Conservation (phyloP, 192 early-diverging fungal genomes). For the Coemansia sp. region DNA sequence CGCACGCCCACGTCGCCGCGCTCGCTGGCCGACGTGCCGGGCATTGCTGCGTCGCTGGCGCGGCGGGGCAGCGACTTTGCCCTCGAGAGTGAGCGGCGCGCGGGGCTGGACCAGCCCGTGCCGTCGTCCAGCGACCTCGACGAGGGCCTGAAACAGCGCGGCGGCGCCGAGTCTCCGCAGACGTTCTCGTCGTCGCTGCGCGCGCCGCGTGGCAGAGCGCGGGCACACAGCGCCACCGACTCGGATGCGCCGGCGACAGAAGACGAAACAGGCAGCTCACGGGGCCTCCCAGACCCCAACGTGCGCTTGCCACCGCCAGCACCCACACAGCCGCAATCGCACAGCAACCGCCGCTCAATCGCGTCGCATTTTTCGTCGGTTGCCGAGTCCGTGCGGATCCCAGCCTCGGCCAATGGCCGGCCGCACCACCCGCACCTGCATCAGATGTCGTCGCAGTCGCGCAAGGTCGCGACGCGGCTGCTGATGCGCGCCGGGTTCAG, state of each 20-base stretch:
- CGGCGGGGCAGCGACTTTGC: slow-evolving; percentile 3
- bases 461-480: slow-evolving; percentile 39
- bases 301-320: not conserved
- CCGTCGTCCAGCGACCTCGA: slow-evolving; percentile 6
- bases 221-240: slow-evolving; percentile 14
- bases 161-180: slow-evolving; percentile 11
- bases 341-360: slow-evolving; percentile 17
- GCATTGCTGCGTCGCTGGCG: not conserved
- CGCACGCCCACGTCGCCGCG: not conserved
- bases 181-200: slow-evolving; percentile 20
- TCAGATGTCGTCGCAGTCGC: slow-evolving; percentile 26
- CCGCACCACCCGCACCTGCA: slow-evolving; percentile 12
- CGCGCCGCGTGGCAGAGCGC: slow-evolving; percentile 1
- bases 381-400: slow-evolving; percentile 10
- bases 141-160: slow-evolving; percentile 36
- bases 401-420: not conserved
- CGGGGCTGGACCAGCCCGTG: slow-evolving; percentile 28
- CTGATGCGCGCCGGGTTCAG: slow-evolving; percentile 48
- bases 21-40: not conserved
- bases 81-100: slow-evolving; percentile 15
- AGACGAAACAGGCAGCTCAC: slow-evolving; percentile 9
- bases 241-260: slow-evolving; percentile 14
- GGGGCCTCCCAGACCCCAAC: not conserved
- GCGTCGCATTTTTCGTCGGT: slow-evolving; percentile 24
- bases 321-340: not conserved